Base-by-base conservation (phyloP, 768 basidiomycete genomes). In the Kwoniella sp. region DNA sequence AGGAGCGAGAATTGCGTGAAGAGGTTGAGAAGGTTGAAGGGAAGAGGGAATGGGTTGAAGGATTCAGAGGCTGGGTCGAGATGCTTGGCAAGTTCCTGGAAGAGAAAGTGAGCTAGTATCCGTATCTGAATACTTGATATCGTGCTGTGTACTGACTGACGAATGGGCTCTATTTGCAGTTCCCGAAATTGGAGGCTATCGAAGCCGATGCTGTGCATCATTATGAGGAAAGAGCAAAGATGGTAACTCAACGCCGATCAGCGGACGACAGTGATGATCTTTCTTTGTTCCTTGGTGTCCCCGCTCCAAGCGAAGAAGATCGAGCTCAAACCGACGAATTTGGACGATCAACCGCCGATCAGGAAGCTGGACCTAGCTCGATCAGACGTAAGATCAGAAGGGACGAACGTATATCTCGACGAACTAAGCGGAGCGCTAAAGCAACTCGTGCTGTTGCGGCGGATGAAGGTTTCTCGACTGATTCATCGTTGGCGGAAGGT, bases 381-480 rank as follows among this genome's bases (percentile, higher is more conserved):
- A 78, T 79, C 21, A 71, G 83, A 6, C 83, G 85, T 50, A 82
- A 79, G n/a, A 84, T 86, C 60, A 84, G 92, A 46, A 83, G 85
- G 5, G 73, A 82, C 30, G 87, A 85, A 4, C 87, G 92, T 44
- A 72, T 80, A 3, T 80, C 82, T 21, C 86, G 92, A 15, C 85
- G 86, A 33, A 44, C 25, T 0, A 55, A 63, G 27, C 68, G 73
- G 22, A 60, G 60, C 52, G 46, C 49, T 4, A 40, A 55, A n/a
- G 71, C 81, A 33, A 77, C 77, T 29, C 85, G 87, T 36, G 60
- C 62, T 63, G 54, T 70, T 40, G 81, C 55, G 50, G 80, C 71
- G 40, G 77, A 92, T 68, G 90, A 92, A 78, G 93, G 92, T 0
- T 92, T 87, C 69, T 93, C 91, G 17, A 95, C 93, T 0, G 93